These are phyloP conservation scores for Fusarium dlaminii DNA, from an alignment of 2,329 filamentous ascomycete species.

Conservation along the genomic window DNA sequence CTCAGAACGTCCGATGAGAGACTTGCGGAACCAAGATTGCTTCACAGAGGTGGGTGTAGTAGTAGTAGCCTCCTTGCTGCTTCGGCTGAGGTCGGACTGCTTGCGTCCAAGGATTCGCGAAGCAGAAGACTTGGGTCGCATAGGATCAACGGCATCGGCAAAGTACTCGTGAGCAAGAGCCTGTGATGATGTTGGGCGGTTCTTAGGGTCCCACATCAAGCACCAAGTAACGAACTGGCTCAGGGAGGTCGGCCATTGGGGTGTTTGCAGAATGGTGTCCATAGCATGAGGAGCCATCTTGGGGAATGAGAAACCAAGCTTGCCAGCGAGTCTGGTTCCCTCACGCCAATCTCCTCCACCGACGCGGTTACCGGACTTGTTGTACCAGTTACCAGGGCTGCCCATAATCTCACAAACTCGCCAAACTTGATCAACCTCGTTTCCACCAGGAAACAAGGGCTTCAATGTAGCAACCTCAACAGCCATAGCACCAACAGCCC, in stretches of 20 bases:
- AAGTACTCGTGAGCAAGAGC: conserved; percentile 98
- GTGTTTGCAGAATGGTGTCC: conserved; percentile 89
- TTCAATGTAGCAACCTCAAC: conserved; percentile 97
- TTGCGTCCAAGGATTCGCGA: conserved; percentile 88
- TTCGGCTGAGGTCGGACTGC: conserved; percentile 81
- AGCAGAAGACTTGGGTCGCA: conserved; percentile 89
- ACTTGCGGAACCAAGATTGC: conserved; percentile 97
- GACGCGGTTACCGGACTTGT: conserved; percentile 84
- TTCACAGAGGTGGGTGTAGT: conserved; percentile 77
- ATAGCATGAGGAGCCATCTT: conserved; percentile 99
- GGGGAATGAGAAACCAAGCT: conserved; percentile 97
- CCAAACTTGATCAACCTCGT: conserved; percentile 99
- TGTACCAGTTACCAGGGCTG: conserved; percentile 97
- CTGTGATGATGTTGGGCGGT: conserved; percentile 88
- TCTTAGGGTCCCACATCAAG: conserved; percentile 97
- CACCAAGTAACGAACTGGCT: conserved; percentile 98
- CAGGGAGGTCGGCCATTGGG: conserved; percentile 90
- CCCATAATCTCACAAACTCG: conserved; percentile 99
- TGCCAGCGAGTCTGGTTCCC: conserved; percentile 89
- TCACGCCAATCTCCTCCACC: conserved; percentile 98
- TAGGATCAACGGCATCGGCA: conserved; percentile 86
- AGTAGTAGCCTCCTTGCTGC: conserved; percentile 66
- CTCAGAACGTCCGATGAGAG: conserved; percentile 83
- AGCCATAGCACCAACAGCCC: conserved; percentile 98
- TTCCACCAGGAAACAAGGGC: conserved; percentile 94